Evolutionary conservation across 768 basidiomycete species (phyloP).

Genomic region (Mycena galopus): DNA sequence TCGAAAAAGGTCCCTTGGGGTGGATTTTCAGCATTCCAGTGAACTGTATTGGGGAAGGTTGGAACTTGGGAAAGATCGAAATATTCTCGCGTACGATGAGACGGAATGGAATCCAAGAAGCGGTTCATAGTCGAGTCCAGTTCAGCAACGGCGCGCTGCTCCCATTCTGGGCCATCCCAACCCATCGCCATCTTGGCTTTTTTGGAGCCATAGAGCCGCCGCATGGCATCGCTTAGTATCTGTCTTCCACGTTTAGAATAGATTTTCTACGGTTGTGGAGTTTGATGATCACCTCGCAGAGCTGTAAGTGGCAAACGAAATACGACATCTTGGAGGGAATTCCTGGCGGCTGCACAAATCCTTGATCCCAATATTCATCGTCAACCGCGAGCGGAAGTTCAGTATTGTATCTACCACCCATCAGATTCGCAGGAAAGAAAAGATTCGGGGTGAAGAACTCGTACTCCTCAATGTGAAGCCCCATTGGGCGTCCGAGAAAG

Average conservation of each 20-base stretch:
- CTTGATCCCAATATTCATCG: not conserved
- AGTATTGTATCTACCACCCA: not conserved
- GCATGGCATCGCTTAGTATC: slow-evolving; percentile 2
- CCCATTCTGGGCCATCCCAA: slow-evolving; percentile 47
- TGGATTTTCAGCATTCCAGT: slow-evolving; percentile 47
- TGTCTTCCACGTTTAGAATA: not conserved
- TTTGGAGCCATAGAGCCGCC: slow-evolving; percentile 40
- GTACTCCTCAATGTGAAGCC: not conserved
- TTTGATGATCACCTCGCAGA: not conserved
- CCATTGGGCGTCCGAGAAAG: not conserved
- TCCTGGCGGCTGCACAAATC: not conserved
- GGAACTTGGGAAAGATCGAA: not conserved
- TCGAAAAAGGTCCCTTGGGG: not conserved
- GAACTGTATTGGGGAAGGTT: slow-evolving; percentile 38
- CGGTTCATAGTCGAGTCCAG: slow-evolving; percentile 65
- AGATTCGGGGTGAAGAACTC: not conserved
- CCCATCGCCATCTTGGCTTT: slow-evolving; percentile 51
- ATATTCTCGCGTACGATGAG: slow-evolving; percentile 50
- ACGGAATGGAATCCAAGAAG: slow-evolving; percentile 49
- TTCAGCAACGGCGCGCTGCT: slow-evolving; percentile 58
- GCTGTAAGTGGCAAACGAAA: not conserved
- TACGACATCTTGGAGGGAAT: not conserved
- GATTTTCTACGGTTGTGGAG: no score
- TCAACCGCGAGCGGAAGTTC: not conserved
- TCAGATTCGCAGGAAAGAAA: not conserved